Base-by-base conservation (phyloP, 768 basidiomycete genomes). In the Fomitopsis serialis region DNA sequence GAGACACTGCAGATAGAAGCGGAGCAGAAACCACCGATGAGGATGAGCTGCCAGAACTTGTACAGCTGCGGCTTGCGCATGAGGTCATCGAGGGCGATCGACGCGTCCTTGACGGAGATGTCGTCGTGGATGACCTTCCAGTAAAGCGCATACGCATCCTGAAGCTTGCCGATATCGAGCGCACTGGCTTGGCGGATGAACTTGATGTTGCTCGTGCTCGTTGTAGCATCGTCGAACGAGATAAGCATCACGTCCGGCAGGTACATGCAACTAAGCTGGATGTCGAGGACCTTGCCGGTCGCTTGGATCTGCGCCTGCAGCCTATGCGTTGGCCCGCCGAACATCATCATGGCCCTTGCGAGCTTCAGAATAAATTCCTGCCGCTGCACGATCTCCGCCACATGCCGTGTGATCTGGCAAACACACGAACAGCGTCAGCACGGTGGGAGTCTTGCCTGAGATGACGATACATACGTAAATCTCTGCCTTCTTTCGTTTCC, bases 121-220 rank as follows among this genome's bases (percentile, higher is more conserved):
- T 82, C 74, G 63, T 94, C 91, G 59, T 92, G 88, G n/a, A 92
- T 90, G 58, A 92, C 90, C 66, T 80, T 79, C 85, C 87, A 90
- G 63, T 92, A 92, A 10, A 93, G 65, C 53, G 73, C 64, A 64
- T 90, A 83, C 21, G 83, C 82, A 25, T 83, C 81, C 6, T 80
- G 76, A 2, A 93, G 77, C 69, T 92, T 93, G 36, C 80, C 84
- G 9, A 94, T 75, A 65, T 93, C 87, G 37, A 93, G 72, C 8
- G 82, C 76, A 52, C 82, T 83, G 12, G 76, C 72, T 67, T 89
- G 88, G 50, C 84, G 78, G 54, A 89, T 87, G 62, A 92, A 78
- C 70, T 88, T 89, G 65, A 91, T 80, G 61, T 84, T 86, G 60
- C 83, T 86, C 4, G 90, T 93, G 49, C 89, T 85, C 2, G 91